Evolutionary conservation across 148 eudicot species (phyloP).

Genomic region (Rhododendron simsii): DNA sequence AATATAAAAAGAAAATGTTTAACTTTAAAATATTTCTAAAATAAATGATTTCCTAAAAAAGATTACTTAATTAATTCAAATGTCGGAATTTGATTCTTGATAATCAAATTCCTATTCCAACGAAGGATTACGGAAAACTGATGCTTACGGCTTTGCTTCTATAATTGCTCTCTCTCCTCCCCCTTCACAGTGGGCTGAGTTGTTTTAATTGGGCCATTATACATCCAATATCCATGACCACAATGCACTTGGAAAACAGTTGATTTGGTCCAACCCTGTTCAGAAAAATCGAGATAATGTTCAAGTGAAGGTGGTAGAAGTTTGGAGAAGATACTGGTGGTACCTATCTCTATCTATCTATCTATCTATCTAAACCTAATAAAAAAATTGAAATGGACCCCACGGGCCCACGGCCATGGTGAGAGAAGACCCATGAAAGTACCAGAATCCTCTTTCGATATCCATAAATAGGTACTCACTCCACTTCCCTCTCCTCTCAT

Average conservation of each 20-base stretch:
- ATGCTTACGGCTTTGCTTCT: too few relatives aligned
- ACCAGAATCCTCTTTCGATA: slow-evolving; percentile 2
- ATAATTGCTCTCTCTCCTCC: background rate
- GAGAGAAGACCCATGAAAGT: background rate
- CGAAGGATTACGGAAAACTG: too few relatives aligned
- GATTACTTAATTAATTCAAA: too few relatives aligned
- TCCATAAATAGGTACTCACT: background rate
- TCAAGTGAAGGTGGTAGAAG: background rate
- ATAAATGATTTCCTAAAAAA: too few relatives aligned
- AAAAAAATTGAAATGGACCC: background rate
- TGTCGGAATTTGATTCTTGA: too few relatives aligned
- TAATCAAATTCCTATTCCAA: too few relatives aligned
- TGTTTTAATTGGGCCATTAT: background rate
- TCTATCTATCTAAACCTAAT: background rate
- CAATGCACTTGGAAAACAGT: background rate
- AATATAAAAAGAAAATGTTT: too few relatives aligned
- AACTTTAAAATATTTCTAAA: too few relatives aligned
- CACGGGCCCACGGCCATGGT: background rate
- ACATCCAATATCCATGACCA: background rate
- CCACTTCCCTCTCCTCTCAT: background rate
- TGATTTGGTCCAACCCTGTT: background rate
- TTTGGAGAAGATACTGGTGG: background rate
- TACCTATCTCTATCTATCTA: background rate
- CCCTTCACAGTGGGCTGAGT: background rate
- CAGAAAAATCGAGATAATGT: background rate